phyloP scores from a whole-genome alignment of 495 filamentous ascomycete genomes.

The Penicillium canariense region DNA sequence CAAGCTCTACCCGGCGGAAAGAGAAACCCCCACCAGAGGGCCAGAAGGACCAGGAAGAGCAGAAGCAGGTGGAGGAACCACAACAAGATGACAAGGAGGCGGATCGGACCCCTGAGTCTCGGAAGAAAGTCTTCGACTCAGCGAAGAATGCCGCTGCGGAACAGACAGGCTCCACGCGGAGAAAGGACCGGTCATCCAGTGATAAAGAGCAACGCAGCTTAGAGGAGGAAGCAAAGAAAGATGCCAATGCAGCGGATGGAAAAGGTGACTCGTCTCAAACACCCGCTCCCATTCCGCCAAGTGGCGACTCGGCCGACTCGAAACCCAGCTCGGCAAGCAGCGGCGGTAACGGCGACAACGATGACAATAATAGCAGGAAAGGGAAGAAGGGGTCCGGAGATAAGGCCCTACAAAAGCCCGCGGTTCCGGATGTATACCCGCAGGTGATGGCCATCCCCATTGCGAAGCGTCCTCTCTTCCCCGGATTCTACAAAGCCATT shows the following conservation, averaged over 20 bases:
- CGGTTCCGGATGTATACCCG: conserved; percentile 91
- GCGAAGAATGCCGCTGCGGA: conserved; percentile 31
- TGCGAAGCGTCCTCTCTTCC: conserved; percentile 89
- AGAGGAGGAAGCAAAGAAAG: conserved; percentile 44
- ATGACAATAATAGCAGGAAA: conserved; percentile 50
- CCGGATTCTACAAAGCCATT: conserved; percentile 98
- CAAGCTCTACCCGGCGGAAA: conserved; percentile 39
- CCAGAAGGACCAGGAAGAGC: conserved; percentile 35
- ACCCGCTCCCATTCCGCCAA: conserved; percentile 50
- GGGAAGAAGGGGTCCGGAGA: conserved; percentile 67
- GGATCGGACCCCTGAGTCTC: conserved; percentile 28
- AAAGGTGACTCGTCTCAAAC: conserved; percentile 41
- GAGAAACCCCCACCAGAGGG: conserved; percentile 44
- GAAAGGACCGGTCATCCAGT: conserved; percentile 37
- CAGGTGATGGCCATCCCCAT: conserved; percentile 99
- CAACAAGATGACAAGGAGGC: conserved; percentile 34
- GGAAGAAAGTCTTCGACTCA: conserved; percentile 38
- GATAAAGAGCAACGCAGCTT: conserved; percentile 42
- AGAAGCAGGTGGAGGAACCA: conserved; percentile 32
- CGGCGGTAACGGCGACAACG: conserved; percentile 47
- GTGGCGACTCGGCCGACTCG: conserved; percentile 41
- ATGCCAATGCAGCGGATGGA: conserved; percentile 33
- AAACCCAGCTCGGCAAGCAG: conserved; percentile 47
- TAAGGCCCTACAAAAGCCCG: conserved; percentile 76
- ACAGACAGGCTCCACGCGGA: conserved; percentile 30